Percentiles rank a stretch among this genome's conserved stretches.
phyloP scores from a whole-genome alignment of 2,329 filamentous ascomycete genomes.

The Claviceps africana region DNA sequence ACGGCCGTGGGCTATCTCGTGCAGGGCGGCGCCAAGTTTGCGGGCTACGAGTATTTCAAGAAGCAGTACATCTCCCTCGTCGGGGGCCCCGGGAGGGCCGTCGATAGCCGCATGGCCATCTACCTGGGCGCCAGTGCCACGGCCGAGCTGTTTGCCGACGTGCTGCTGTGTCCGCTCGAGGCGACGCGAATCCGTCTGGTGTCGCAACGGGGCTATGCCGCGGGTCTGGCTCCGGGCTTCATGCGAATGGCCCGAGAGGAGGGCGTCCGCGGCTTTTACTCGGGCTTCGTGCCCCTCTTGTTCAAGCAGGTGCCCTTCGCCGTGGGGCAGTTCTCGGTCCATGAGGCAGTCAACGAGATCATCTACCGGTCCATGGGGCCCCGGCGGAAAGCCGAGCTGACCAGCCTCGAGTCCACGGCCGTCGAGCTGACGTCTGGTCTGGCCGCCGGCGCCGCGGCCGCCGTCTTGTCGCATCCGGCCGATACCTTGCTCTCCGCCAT shows the following conservation, averaged over 20 bases:
- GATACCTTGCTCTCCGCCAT: slow-evolving; percentile 48
- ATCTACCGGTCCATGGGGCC: slow-evolving; percentile 57
- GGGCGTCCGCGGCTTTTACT: slow-evolving; percentile 74
- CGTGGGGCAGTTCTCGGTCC: slow-evolving; percentile 87
- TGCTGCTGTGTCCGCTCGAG: slow-evolving; percentile 81
- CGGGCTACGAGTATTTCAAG: slow-evolving; percentile 91
- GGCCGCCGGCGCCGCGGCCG: slow-evolving; percentile 76
- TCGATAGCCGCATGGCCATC: slow-evolving; percentile 36
- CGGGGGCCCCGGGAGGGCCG: slow-evolving; percentile 35
- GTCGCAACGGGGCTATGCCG: slow-evolving; percentile 65
- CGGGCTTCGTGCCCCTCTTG: slow-evolving; percentile 73
- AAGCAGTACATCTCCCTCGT: slow-evolving; percentile 63
- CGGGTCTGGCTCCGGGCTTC: slow-evolving; percentile 58
- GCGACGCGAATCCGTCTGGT: slow-evolving; percentile 68
- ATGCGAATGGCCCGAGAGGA: slow-evolving; percentile 61
- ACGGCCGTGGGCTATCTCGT: slow-evolving; percentile 81
- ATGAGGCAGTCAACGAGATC: slow-evolving; percentile 72
- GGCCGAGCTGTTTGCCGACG: slow-evolving; percentile 60
- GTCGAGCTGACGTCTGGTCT: slow-evolving; percentile 80
- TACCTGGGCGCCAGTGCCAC: slow-evolving; percentile 60
- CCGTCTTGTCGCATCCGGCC: slow-evolving; percentile 77
- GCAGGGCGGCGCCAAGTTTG: slow-evolving; percentile 82
- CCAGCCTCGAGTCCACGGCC: slow-evolving; percentile 58
- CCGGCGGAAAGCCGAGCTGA: slow-evolving; percentile 51
- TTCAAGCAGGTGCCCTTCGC: slow-evolving; percentile 91